A percentile compares a stretch with the other conserved stretches of the same genome.
These are phyloP conservation scores for Barnettozyma hawaiiensis DNA, from an alignment of 1,139 yeast species.

Conservation along the genomic window DNA sequence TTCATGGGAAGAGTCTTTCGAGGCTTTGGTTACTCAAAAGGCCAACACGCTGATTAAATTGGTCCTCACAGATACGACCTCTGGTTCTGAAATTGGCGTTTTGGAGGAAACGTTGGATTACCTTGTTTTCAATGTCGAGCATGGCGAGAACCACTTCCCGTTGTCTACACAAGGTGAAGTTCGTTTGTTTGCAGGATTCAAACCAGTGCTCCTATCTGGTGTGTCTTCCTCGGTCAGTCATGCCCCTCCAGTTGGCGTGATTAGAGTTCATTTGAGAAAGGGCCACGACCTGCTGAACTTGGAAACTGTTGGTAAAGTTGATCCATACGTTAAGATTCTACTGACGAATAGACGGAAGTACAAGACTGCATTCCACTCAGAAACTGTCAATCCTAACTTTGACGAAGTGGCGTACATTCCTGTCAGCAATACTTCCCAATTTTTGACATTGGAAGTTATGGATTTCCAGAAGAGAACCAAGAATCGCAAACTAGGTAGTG, in stretches of 20 bases:
- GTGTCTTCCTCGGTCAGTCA: conserved; percentile 39
- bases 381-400: conserved; percentile 51
- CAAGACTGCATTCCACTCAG: conserved; percentile 50
- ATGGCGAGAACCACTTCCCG: conserved; percentile 44
- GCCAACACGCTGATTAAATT: conserved; percentile 49
- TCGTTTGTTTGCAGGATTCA: conserved; percentile 58
- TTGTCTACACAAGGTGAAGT: conserved; percentile 48
- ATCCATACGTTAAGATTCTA: conserved; percentile 60
- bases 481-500: conserved; percentile 60
- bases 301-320: conserved; percentile 63
- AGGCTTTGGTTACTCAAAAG: conserved; percentile 55
- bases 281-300: conserved; percentile 54
- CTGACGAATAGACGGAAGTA: conserved; percentile 54
- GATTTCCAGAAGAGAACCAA: conserved; percentile 61
- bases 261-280: conserved; percentile 51
- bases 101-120: conserved; percentile 51
- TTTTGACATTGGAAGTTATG: conserved; percentile 50
- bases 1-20: conserved; percentile 59
- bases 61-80: conserved; percentile 50
- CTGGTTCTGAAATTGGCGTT: conserved; percentile 43
- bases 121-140: conserved; percentile 45
- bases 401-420: conserved; percentile 59
- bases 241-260: conserved; percentile 59
- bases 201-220: conserved; percentile 59
- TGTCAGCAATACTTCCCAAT: conserved; percentile 56